Evolutionary conservation across 1,284 basidiomycete species (phyloP).

Genomic region (Apiotrichum brassicae): DNA sequence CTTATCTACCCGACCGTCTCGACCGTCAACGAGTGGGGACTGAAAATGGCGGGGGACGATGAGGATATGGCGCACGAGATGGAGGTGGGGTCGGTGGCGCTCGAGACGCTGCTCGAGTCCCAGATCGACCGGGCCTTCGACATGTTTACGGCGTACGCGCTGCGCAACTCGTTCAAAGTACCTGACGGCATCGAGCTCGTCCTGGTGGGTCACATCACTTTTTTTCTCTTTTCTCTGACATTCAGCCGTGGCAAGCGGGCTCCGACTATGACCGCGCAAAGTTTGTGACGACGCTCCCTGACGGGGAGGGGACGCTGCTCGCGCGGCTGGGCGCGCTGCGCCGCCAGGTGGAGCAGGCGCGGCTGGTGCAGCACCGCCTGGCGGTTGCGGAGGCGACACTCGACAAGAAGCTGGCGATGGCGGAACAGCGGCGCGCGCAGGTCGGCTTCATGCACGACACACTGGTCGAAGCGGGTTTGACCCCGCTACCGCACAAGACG

Average conservation of each 20-base stretch:
- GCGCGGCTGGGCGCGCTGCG: constrained; percentile 32
- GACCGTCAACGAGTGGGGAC: constrained; percentile 33
- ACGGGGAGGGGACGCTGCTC: constrained; percentile 33
- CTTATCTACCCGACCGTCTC: constrained; percentile 30
- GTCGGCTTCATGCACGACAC: constrained; percentile 42
- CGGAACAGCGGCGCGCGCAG: constrained; percentile 37
- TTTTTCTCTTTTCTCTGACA: constrained; percentile 8
- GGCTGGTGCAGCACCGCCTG: constrained; percentile 32
- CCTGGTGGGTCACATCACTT: constrained; percentile 45
- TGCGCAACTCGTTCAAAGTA: constrained; percentile 46
- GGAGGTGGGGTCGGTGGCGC: constrained; percentile 33
- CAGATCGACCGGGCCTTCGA: constrained; percentile 46
- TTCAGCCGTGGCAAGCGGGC: constrained; percentile 45
- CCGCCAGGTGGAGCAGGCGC: constrained; percentile 40
- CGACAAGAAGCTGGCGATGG: constrained; percentile 35
- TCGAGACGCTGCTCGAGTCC: constrained; percentile 46
- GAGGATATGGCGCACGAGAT: constrained; percentile 27
- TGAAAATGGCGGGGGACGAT: constrained; percentile 9
- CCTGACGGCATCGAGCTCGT: constrained; percentile 38
- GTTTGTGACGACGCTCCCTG: constrained; percentile 30
- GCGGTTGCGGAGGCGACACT: constrained; percentile 36
- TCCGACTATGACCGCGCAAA: constrained; percentile 44
- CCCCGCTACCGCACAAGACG: constrained; percentile 33
- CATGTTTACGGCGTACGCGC: constrained; percentile 41
- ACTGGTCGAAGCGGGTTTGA: constrained; percentile 26